Evolutionary conservation across 257 asterid genomes (phyloP).

Genomic region (Rubia yunnanensis): DNA sequence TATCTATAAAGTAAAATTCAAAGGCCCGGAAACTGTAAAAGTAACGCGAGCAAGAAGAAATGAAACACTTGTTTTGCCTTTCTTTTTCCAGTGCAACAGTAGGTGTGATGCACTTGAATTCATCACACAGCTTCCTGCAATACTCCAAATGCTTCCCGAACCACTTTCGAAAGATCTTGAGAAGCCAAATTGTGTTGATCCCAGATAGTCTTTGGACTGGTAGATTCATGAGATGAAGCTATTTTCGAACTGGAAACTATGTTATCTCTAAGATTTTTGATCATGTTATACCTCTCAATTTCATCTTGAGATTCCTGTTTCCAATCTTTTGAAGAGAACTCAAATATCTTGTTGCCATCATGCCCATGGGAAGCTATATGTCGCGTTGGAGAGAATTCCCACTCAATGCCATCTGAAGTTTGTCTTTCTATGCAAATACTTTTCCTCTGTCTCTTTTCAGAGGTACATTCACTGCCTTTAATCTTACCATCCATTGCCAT

Average conservation of each 20-base stretch:
- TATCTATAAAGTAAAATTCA: conserved; percentile 1
- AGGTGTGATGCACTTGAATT: conserved; percentile 9
- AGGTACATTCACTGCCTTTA: conserved; percentile 40
- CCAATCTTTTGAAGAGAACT: conserved; percentile 46
- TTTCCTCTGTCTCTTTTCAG: conserved; percentile 34
- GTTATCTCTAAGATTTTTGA: conserved; percentile 77
- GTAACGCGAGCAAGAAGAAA: neutral
- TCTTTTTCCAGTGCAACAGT: neutral
- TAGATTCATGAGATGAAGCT: conserved; percentile 38
- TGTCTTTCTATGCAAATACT: conserved; percentile 30
- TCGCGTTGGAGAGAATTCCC: conserved; percentile 38
- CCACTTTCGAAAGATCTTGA: conserved; percentile 32
- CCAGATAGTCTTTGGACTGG: conserved; percentile 30
- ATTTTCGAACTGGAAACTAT: conserved; percentile 61
- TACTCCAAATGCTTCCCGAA: conserved; percentile 35
- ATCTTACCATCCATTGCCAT: conserved; percentile 23
- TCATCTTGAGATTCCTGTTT: conserved; percentile 61
- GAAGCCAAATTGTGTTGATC: conserved; percentile 31
- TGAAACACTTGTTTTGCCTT: neutral
- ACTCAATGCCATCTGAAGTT: conserved; percentile 41
- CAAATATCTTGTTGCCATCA: conserved; percentile 31
- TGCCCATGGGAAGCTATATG: conserved; percentile 27
- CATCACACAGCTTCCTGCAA: conserved; percentile 30
- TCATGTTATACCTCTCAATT: conserved; percentile 76
- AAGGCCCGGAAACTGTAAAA: neutral